Percentiles rank a stretch among this genome's conserved stretches.
These are phyloP conservation scores for Diutina scorzettiae DNA, from an alignment of 1,139 yeast genomes.

Conservation along the genomic window DNA sequence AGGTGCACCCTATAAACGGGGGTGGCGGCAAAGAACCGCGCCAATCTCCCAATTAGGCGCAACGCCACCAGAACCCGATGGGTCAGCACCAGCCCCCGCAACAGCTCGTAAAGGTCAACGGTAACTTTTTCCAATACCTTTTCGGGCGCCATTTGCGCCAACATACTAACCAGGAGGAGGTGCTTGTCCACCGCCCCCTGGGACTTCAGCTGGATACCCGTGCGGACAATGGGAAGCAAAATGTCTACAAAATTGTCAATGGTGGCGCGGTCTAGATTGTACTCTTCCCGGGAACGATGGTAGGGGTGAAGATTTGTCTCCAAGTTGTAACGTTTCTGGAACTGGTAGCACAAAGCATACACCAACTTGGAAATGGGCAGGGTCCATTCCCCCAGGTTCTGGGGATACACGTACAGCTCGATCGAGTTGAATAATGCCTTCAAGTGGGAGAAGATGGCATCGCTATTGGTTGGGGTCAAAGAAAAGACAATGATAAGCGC, in stretches of 20 bases:
- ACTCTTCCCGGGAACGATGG: slow-evolving; percentile 28
- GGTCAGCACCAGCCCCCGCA: slow-evolving; percentile 69
- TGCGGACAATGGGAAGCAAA: slow-evolving; percentile 46
- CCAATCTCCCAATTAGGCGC: slow-evolving; percentile 51
- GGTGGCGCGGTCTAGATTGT: slow-evolving; percentile 33
- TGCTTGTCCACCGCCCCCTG: slow-evolving; percentile 47
- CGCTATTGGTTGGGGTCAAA: slow-evolving; percentile 36
- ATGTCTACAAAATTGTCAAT: slow-evolving; percentile 40
- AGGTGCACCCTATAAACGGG: slow-evolving; percentile 69
- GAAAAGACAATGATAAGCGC: slow-evolving; percentile 58
- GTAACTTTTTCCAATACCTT: slow-evolving; percentile 53
- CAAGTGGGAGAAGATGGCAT: slow-evolving; percentile 43
- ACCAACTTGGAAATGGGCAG: slow-evolving; percentile 54
- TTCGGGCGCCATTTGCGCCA: slow-evolving; percentile 55
- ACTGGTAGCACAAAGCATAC: slow-evolving; percentile 41
- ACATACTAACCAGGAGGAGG: slow-evolving; percentile 45
- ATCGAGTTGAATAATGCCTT: slow-evolving; percentile 52
- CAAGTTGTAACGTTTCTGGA: slow-evolving; percentile 42
- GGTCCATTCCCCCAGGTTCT: slow-evolving; percentile 83
- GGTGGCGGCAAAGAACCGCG: slow-evolving; percentile 54
- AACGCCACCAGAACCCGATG: slow-evolving; percentile 74
- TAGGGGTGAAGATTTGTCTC: slow-evolving; percentile 22
- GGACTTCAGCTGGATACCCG: slow-evolving; percentile 74
- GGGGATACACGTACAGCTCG: slow-evolving; percentile 86
- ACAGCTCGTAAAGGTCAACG: slow-evolving; percentile 71